phyloP scores from a whole-genome alignment of 495 filamentous ascomycete genomes.

The Penicillium lagena region DNA sequence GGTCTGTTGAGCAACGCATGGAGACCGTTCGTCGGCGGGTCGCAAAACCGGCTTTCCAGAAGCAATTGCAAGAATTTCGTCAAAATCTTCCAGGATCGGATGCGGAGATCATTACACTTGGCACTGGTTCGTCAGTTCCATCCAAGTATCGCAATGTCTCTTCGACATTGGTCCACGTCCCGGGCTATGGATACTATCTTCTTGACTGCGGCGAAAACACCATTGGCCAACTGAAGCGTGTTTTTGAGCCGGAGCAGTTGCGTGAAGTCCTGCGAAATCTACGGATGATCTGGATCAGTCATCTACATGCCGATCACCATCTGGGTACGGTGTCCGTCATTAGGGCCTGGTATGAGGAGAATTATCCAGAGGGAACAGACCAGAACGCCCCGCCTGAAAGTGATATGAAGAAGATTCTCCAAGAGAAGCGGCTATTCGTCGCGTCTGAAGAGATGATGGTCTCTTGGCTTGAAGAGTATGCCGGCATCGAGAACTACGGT shows the following conservation, averaged over 20 bases:
- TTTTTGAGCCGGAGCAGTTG: conserved; percentile 56
- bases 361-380: conserved; percentile 23
- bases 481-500: conserved; percentile 69
- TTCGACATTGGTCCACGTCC: conserved; percentile 74
- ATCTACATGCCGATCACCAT: conserved; percentile 95
- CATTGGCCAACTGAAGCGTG: conserved; percentile 78
- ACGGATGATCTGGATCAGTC: conserved; percentile 86
- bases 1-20: conserved; percentile 37
- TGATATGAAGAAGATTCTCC: conserved; percentile 27
- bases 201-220: conserved; percentile 93
- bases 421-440: conserved; percentile 49
- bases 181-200: conserved; percentile 76
- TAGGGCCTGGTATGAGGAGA: conserved; percentile 63
- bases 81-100: conserved; percentile 59
- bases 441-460: conserved; percentile 61
- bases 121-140: conserved; percentile 82
- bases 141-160: conserved; percentile 96
- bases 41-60: conserved; percentile 15
- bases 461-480: conserved; percentile 70
- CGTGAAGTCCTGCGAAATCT: conserved; percentile 68
- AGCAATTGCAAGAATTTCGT: conserved; percentile 31
- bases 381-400: conserved; percentile 19
- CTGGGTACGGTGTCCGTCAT: conserved; percentile 75
- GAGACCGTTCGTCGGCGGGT: conserved; percentile 19
- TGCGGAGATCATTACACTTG: conserved; percentile 77